Evolutionary conservation across 2,329 filamentous ascomycete genomes (phyloP), one percentile per base, ranked within the genome.

Genomic region (Xylaria sp.): DNA sequence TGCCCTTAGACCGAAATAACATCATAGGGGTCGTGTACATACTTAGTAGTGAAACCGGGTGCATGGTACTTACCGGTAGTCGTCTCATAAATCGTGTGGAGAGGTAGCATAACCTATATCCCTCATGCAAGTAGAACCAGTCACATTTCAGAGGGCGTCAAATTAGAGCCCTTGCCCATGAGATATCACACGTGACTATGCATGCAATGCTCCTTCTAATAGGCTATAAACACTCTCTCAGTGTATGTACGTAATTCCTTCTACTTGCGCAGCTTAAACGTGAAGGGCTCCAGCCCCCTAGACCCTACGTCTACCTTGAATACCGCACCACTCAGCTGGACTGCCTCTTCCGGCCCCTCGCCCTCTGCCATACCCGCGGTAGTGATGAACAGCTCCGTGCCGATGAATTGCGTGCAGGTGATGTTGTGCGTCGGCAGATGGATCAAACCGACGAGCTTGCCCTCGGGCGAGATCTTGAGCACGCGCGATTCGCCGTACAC

Each of bases 351-450:
- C 68, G 87, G 84, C 55, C 90, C 89, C 55, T 90, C 88, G 9
- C 87, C 86, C 71, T 89, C 86, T 70, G 92, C 90, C 77, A 91
- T 89, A 41, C 79, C 83, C 5, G 93, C 93, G 65, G 89, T 92
- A 23, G 94, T 97, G 77, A 97, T 92, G 80, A 91, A 92, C 66
- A 98, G 83, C 76, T 89, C 86, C 1, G 85, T 89, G 9, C 92
- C 94, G 44, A 90, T 89, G 78, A 98, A 95, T 71, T 91, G 89
- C 23, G 91, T 89, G 81, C 94, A 97, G 8, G 93, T 96, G 72
- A 93, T 88, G 80, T 93, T 92, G 70, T 86, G 86, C 13, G 94
- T 97, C 4, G 94, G 94, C 72, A 97, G 83, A 65, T 83, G 85
- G 72, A 98, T 85, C 82, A 94, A 88, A 7, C 92, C 94, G 5